Evolutionary conservation across 352 stramenopile species (phyloP).

Genomic region (Pseudoperonospora humuli): DNA sequence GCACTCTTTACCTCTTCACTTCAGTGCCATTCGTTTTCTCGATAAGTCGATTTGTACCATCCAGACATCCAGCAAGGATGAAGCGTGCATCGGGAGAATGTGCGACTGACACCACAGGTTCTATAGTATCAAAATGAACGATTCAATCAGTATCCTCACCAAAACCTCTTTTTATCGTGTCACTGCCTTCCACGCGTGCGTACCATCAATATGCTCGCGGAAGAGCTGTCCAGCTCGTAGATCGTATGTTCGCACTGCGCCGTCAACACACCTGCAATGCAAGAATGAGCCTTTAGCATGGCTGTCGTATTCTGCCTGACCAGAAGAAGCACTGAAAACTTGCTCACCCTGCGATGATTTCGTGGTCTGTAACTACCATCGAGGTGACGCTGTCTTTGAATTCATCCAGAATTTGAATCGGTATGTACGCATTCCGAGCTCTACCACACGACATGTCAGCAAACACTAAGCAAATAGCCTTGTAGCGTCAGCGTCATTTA

Average conservation of each 20-base stretch:
- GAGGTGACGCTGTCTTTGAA: conserved; percentile 87
- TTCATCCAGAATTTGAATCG: conserved; percentile 82
- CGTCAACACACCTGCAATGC: conserved; percentile 67
- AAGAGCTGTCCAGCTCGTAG: conserved; percentile 57
- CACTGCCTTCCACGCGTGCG: background rate
- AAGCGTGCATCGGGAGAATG: conserved; percentile 67
- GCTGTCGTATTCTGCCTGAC: background rate
- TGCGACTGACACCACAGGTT: conserved; percentile 70
- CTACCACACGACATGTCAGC: conserved; percentile 17
- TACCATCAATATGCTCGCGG: conserved; percentile 70
- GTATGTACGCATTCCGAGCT: conserved; percentile 59
- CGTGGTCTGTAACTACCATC: conserved; percentile 62
- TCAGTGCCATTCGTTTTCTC: conserved; percentile 56
- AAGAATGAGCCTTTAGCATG: background rate
- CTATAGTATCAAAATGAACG: conserved; percentile 19
- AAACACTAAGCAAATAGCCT: background rate
- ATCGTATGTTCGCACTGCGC: conserved; percentile 79
- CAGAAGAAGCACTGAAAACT: background rate
- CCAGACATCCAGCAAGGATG: conserved; percentile 69
- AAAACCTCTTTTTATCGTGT: background rate
- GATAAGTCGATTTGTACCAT: conserved; percentile 67
- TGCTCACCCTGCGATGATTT: conserved; percentile 70
- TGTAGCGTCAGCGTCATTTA: conserved; percentile 3
- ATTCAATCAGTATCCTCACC: background rate
- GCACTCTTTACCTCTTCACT: conserved; percentile 48